phyloP scores from a whole-genome alignment of 2,329 filamentous ascomycete species.

The Bipolaris bicolor region DNA sequence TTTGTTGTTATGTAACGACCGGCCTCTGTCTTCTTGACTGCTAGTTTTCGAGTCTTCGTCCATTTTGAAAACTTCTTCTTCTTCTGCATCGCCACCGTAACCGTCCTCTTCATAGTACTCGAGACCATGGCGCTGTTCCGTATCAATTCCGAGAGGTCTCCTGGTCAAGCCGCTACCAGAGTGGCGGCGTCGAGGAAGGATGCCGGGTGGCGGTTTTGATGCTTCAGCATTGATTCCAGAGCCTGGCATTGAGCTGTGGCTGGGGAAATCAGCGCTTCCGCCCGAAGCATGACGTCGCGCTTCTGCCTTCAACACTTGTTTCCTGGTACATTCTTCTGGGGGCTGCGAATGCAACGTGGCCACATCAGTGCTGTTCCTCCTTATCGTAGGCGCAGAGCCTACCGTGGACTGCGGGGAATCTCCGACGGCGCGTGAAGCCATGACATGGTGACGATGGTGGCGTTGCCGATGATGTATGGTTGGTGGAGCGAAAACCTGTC shows the following conservation, averaged over 20 bases:
- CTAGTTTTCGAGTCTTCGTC: conserved; percentile 56
- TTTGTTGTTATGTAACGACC: conserved; percentile 2
- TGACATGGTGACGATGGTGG: conserved; percentile 68
- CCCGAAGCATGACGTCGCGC: conserved; percentile 44
- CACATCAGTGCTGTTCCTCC: conserved; percentile 50
- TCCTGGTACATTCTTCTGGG: conserved; percentile 48
- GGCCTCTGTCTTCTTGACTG: conserved; percentile 6
- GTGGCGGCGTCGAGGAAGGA: conserved; percentile 68
- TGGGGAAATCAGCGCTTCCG: conserved; percentile 19
- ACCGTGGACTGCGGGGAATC: conserved; percentile 35
- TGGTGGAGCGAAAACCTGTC: conserved; percentile 87
- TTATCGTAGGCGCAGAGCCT: conserved; percentile 42
- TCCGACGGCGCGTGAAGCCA: conserved; percentile 57
- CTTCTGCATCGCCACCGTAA: conserved; percentile 78
- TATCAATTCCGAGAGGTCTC: conserved; percentile 70
- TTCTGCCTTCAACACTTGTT: conserved; percentile 52
- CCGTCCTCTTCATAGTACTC: conserved; percentile 92
- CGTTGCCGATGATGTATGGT: conserved; percentile 81
- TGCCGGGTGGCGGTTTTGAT: conserved; percentile 38
- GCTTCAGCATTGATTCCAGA: conserved; percentile 19
- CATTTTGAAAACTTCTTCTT: conserved; percentile 73
- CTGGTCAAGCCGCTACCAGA: conserved; percentile 85
- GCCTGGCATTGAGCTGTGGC: conserved; percentile 19
- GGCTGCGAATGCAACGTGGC: conserved; percentile 34
- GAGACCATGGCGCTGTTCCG: conserved; percentile 71